phyloP scores from a whole-genome alignment of 768 basidiomycete genomes.

The Psilocybe tampanensis region DNA sequence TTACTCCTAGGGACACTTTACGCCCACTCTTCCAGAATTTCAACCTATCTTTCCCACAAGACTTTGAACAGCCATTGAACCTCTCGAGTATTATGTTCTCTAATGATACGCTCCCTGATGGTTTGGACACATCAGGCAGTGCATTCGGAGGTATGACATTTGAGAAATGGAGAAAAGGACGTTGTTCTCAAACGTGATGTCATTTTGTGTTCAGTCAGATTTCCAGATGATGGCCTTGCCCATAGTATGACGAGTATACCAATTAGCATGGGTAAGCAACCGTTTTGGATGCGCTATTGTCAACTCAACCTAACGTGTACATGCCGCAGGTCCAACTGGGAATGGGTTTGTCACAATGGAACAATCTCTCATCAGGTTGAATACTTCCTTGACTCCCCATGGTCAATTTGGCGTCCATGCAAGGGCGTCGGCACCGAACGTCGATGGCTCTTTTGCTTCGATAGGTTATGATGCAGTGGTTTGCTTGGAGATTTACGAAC shows the following conservation, averaged over 20 bases:
- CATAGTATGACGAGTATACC: constrained; percentile 31
- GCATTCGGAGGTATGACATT: constrained; percentile 14
- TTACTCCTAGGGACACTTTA: constrained; percentile 35
- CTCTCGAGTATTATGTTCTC: constrained; percentile 5
- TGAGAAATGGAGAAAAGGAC: too few species aligned
- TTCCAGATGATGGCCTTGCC: constrained; percentile 36
- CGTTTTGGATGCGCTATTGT: too few species aligned
- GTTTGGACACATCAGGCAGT: constrained; percentile 2
- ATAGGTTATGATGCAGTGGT: constrained; percentile 43
- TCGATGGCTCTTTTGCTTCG: constrained; percentile 28
- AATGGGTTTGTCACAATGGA: constrained; percentile 37
- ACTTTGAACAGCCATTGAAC: constrained; percentile 21
- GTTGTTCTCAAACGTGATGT: neutral
- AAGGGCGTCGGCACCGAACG: constrained; percentile 20
- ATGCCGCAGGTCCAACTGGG: neutral
- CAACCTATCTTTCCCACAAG: constrained; percentile 29
- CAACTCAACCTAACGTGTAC: too few species aligned
- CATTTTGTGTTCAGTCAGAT: constrained; percentile 24
- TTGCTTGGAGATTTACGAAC: constrained; percentile 42
- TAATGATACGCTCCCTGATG: constrained; percentile 6
- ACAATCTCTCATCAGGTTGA: constrained; percentile 36
- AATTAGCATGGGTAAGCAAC: constrained; percentile 26
- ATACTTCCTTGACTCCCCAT: constrained; percentile 33
- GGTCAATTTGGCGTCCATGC: constrained; percentile 30
- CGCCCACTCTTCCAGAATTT: constrained; percentile 34